Evolutionary conservation across 129 eudicot species (phyloP).

Genomic region (Escallonia herrerae): DNA sequence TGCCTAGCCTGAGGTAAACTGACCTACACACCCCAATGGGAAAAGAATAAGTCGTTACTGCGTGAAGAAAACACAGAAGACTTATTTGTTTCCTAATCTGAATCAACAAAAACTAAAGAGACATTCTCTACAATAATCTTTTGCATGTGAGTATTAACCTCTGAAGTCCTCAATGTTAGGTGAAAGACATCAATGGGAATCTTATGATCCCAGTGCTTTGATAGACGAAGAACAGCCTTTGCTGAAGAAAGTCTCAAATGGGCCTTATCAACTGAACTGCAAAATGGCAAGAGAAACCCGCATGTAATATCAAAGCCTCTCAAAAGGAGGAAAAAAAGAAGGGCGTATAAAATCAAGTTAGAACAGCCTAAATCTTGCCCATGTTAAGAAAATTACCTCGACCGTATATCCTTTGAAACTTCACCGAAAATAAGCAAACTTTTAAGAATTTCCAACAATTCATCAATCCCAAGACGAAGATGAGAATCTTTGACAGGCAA

Average conservation of each 20-base stretch:
- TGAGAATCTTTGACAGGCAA: conserved; percentile 93
- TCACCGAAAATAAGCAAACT: conserved; percentile 71
- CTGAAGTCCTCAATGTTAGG: conserved; percentile 67
- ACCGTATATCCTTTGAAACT: conserved; percentile 56
- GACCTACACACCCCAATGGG: conserved; percentile 33
- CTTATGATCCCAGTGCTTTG: conserved; percentile 86
- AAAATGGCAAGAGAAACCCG: conserved; percentile 15
- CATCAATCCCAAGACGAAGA: conserved; percentile 90
- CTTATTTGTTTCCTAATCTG: neutral
- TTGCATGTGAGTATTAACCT: conserved; percentile 41
- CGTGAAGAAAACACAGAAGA: neutral
- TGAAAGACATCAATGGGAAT: conserved; percentile 68
- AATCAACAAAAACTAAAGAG: neutral
- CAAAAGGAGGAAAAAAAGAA: neutral
- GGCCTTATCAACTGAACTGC: conserved; percentile 82
- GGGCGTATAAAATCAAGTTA: neutral
- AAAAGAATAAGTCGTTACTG: neutral
- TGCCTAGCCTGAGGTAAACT: conserved; percentile 67
- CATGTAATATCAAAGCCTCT: conserved; percentile 1
- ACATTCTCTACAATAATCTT: neutral
- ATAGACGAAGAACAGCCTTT: conserved; percentile 81
- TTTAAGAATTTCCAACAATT: conserved; percentile 48
- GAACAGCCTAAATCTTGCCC: neutral
- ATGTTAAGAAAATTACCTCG: conserved; percentile 50
- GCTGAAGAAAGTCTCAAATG: conserved; percentile 92